phyloP scores from a whole-genome alignment of 2,329 filamentous ascomycete species.

The Colletotrichum karsti region DNA sequence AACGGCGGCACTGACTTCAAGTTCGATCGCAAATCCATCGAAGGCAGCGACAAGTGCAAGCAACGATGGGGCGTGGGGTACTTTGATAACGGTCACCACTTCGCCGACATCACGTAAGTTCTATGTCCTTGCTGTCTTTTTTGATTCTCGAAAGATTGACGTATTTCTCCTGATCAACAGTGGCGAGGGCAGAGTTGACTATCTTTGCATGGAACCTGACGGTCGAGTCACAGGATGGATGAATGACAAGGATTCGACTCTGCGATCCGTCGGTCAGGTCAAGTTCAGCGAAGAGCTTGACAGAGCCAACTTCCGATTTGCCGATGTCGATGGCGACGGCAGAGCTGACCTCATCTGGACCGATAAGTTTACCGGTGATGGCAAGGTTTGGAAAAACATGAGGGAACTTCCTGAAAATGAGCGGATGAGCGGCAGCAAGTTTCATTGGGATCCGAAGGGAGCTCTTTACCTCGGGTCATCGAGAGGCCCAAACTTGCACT shows the following conservation, averaged over 20 bases:
- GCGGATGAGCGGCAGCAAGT: no score
- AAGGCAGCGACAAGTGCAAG: neutral
- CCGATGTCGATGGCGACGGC: conserved; percentile 48
- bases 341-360: conserved; percentile 43
- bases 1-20: neutral
- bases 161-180: neutral
- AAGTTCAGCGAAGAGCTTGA: conserved; percentile 38
- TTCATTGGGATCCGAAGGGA: no score
- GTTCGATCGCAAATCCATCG: neutral
- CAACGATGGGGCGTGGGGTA: no score
- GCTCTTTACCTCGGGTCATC: no score
- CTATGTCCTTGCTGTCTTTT: no score
- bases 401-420: no score
- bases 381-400: conserved; percentile 40
- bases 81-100: conserved; percentile 34
- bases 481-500: no score
- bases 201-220: conserved; percentile 41
- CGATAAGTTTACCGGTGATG: conserved; percentile 44
- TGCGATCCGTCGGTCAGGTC: conserved; percentile 35
- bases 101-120: conserved; percentile 39
- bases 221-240: conserved; percentile 34
- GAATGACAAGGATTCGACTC: conserved; percentile 30
- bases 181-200: conserved; percentile 39
- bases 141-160: neutral
- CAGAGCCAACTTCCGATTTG: conserved; percentile 45